Percentiles rank a stretch among this genome's conserved stretches.
These are phyloP conservation scores for Carallia brachiata DNA, from an alignment of 345 rosid species.

Conservation along the genomic window DNA sequence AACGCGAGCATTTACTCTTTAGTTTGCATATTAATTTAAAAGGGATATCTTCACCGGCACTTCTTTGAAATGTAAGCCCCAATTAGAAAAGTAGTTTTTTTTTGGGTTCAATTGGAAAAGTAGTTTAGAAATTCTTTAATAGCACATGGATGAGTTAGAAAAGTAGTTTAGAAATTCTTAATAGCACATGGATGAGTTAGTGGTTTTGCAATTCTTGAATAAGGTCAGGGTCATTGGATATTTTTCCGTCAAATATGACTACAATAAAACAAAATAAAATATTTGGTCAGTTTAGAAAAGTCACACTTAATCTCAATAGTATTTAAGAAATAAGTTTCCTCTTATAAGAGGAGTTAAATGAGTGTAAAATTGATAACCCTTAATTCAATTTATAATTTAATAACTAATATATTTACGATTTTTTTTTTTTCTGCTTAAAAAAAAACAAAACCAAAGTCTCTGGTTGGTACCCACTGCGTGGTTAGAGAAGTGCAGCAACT, in stretches of 20 bases:
- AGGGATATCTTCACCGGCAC: neutral
- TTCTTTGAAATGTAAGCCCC: neutral
- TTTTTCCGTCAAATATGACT: neutral
- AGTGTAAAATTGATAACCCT: too few species aligned
- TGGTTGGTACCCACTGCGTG: neutral
- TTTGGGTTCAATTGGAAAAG: neutral
- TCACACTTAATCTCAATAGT: too few species aligned
- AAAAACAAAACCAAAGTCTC: neutral
- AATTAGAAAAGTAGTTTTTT: neutral
- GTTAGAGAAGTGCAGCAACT: neutral
- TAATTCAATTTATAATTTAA: too few species aligned
- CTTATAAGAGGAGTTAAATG: too few species aligned
- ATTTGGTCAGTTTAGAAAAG: too few species aligned
- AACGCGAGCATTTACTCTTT: neutral
- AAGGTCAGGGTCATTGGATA: neutral
- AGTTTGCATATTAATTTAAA: neutral
- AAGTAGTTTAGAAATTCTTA: neutral
- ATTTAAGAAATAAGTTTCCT: too few species aligned
- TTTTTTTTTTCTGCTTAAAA: neutral
- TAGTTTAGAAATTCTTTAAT: neutral
- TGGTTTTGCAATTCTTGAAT: constrained; percentile 6
- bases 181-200: neutral
- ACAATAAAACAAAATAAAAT: neutral
- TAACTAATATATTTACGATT: too few species aligned
- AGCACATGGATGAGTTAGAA: neutral